These are phyloP conservation scores for Sporothrix variecibatus DNA, from an alignment of 2,329 filamentous ascomycete species.

Conservation along the genomic window DNA sequence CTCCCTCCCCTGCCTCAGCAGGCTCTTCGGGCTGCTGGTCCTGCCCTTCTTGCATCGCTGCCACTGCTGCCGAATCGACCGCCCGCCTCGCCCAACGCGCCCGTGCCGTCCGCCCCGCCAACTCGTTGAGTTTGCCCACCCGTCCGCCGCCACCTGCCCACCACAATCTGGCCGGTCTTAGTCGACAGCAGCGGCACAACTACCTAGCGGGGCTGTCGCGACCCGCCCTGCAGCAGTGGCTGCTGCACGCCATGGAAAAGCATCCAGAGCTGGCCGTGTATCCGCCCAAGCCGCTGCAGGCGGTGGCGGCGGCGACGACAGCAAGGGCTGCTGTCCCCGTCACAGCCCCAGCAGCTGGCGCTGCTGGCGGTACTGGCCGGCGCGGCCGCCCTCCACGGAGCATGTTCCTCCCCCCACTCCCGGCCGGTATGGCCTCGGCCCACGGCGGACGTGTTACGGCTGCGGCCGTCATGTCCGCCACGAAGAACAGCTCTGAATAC, in stretches of 20 bases:
- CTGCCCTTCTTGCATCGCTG: not conserved
- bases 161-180: conserved; percentile 37
- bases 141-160: not conserved
- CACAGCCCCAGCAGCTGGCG: not conserved
- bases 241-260: conserved; percentile 61
- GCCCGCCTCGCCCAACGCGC: not conserved
- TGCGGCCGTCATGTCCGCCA: conserved; percentile 39
- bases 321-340: too few species aligned
- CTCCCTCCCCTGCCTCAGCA: not conserved
- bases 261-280: conserved; percentile 70
- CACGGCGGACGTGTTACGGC: conserved; percentile 29
- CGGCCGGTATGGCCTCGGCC: not conserved
- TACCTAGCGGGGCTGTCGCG: conserved; percentile 65
- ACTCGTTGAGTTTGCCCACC: not conserved
- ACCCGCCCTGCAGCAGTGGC: conserved; percentile 62
- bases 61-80: not conserved
- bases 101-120: not conserved
- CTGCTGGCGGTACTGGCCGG: not conserved
- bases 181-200: conserved; percentile 54
- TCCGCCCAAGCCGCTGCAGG: conserved; percentile 35
- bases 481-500: not conserved
- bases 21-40: not conserved
- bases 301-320: conserved; percentile 22
- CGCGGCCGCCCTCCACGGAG: not conserved
- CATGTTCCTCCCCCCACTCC: not conserved